Conservation (phyloP, 306 rosid species). For the Malus fusca region DNA sequence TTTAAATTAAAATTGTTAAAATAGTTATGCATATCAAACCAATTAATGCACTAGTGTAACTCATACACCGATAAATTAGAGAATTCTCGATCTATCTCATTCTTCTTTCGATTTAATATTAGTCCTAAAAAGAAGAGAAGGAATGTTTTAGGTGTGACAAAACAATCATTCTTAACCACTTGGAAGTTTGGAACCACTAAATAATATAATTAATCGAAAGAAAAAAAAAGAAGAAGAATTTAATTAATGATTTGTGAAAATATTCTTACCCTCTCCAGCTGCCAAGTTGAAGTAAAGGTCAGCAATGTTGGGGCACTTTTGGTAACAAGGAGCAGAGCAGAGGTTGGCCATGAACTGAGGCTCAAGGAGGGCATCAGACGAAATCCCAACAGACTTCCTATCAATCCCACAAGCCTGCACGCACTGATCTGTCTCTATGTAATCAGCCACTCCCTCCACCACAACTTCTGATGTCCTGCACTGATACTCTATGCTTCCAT, state of each 20-base stretch:
- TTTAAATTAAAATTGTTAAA: too few species aligned
- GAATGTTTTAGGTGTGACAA: background rate
- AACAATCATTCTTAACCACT: background rate
- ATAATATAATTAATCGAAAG: background rate
- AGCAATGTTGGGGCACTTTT: conserved; percentile 62
- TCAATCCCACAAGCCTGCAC: conserved; percentile 71
- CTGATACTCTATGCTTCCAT: conserved; percentile 42
- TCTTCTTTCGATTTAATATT: background rate
- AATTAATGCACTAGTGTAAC: too few species aligned
- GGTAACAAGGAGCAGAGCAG: conserved; percentile 62
- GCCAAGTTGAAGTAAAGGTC: conserved; percentile 77
- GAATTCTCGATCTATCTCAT: too few species aligned
- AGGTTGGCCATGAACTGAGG: conserved; percentile 60
- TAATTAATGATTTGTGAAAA: background rate
- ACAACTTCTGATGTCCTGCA: conserved; percentile 75
- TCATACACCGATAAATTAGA: too few species aligned
- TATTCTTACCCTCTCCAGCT: conserved; percentile 56
- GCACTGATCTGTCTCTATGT: conserved; percentile 61
- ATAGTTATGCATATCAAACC: too few species aligned
- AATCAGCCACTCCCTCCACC: conserved; percentile 56
- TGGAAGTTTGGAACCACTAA: background rate
- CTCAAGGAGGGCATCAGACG: conserved; percentile 76
- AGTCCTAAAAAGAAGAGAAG: background rate
- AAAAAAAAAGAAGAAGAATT: background rate
- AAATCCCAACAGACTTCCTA: conserved; percentile 59